Base-by-base conservation (phyloP, 805 yeast genomes). In the Yarrowia sp. region DNA sequence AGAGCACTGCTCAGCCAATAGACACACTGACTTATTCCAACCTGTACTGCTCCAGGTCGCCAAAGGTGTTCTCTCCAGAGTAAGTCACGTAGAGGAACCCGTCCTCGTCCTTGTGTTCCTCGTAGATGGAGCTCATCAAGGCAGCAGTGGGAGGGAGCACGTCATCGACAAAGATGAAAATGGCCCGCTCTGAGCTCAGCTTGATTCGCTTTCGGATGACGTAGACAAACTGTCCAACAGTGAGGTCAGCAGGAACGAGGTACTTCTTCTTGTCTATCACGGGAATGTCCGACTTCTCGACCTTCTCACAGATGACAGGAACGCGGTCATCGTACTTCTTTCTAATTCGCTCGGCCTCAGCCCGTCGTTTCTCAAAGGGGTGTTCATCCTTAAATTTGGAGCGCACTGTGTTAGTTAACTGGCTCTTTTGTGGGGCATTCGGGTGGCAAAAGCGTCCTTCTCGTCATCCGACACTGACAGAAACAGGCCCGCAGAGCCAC, bases 121-220 rank as follows among this genome's bases (percentile, higher is more conserved):
- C 96, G 74, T 95, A 95, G 68, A 95, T 89, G 24, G 95, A 84
- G 71, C 96, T 88, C 95, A 95, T 91, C 70, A 95, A 83, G 17
- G 98, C 96, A 21, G 98, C 98, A 2, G 99, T 95, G 52, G 98
- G 98, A 11, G 99, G 99, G 70, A 95, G 83, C 65, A 95, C 92
- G 76, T 95, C 99, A 74, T 95, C 93, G 68, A 95, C 97, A 76
- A 95, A 95, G 70, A 95, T 92, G 78, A 95, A 95, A 69, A 95
- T 93, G 48, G 99, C 99, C 86, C 93, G 92, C 77, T 95, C 99
- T 30, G 97, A 89, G 54, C 97, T 97, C 68, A 95, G 83, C 81
- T 89, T 89, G 77, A 95, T 92, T 76, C 99, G 88, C 79, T 93
- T 92, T 78, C 99, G 87, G 71, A 95, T 91, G 67, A 95, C 99